Percentiles rank a stretch among this genome's conserved stretches.
Conservation (phyloP, 805 yeast genomes). For the Candida xiaguanensis region DNA sequence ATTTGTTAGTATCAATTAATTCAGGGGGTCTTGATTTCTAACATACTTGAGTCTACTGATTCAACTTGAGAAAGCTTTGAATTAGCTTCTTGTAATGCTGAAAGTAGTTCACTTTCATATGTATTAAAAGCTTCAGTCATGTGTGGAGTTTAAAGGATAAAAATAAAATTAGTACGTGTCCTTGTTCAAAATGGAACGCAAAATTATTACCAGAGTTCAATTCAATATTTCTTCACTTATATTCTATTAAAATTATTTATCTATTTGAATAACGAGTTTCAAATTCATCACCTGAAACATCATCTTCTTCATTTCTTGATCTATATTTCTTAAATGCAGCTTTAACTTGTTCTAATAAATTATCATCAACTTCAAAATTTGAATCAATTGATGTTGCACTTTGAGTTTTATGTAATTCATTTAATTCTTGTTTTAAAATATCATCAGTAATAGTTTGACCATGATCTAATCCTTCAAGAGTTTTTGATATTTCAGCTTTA, state of each 20-base stretch:
- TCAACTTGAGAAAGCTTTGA: slow-evolving; percentile 58
- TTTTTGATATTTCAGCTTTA: slow-evolving; percentile 9
- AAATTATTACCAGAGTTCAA: background rate
- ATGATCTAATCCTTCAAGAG: slow-evolving; percentile 9
- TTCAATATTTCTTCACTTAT: no score
- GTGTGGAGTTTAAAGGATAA: slow-evolving; percentile 8
- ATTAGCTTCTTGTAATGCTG: slow-evolving; percentile 66
- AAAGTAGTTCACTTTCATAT: slow-evolving; percentile 69
- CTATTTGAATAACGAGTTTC: slow-evolving; percentile 34
- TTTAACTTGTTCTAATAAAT: slow-evolving; percentile 32
- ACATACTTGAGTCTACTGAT: slow-evolving; percentile 40
- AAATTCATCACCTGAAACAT: slow-evolving; percentile 52
- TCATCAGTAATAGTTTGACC: slow-evolving; percentile 7
- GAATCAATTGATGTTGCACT: slow-evolving; percentile 29
- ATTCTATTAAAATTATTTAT: background rate
- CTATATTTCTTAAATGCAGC: slow-evolving; percentile 34
- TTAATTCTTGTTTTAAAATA: slow-evolving; percentile 15
- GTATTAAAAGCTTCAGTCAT: slow-evolving; percentile 56
- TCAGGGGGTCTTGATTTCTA: no score
- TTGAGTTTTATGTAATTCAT: slow-evolving; percentile 15
- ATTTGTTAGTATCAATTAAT: slow-evolving; percentile 16
- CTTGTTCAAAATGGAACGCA: background rate
- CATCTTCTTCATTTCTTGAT: slow-evolving; percentile 27
- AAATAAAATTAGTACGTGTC: background rate
- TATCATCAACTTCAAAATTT: slow-evolving; percentile 25